phyloP scores from a whole-genome alignment of 2,329 filamentous ascomycete species.

The Penicillium decumbens region DNA sequence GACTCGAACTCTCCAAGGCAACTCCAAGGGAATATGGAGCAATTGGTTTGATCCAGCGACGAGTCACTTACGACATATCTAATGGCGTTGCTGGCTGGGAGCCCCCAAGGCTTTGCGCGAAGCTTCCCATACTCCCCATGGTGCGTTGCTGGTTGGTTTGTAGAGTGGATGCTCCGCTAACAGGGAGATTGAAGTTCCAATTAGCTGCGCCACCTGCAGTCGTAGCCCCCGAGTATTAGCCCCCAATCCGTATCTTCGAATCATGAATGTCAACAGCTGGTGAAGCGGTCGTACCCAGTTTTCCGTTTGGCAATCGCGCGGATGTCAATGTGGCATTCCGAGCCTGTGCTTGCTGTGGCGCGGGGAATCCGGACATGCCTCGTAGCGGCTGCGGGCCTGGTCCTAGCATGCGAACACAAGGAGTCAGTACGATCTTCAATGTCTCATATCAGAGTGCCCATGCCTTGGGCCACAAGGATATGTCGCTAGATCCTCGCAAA shows the following conservation, averaged over 20 bases:
- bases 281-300: conserved; percentile 44
- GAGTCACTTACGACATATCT: conserved; percentile 53
- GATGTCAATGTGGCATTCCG: conserved; percentile 47
- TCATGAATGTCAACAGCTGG: neutral
- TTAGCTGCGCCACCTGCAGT: conserved; percentile 50
- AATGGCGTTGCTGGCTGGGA: conserved; percentile 52
- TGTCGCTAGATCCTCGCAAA: conserved; percentile 9
- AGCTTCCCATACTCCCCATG: conserved; percentile 50
- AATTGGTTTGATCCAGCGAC: neutral
- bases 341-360: conserved; percentile 47
- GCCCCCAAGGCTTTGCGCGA: conserved; percentile 53
- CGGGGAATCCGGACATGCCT: conserved; percentile 52
- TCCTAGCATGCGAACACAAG: conserved; percentile 32
- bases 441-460: conserved; percentile 8
- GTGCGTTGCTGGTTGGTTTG: conserved; percentile 49
- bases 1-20: neutral
- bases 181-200: conserved; percentile 55
- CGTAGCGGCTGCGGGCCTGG: conserved; percentile 50
- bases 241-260: conserved; percentile 8
- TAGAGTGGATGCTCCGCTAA: conserved; percentile 51
- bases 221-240: conserved; percentile 22
- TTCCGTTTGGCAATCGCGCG: conserved; percentile 51
- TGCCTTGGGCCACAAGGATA: conserved; percentile 16
- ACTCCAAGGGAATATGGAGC: neutral
- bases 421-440: conserved; percentile 20